These are phyloP conservation scores for Xylariaceae sp. DNA, from an alignment of 2,329 filamentous ascomycete species.

Conservation along the genomic window DNA sequence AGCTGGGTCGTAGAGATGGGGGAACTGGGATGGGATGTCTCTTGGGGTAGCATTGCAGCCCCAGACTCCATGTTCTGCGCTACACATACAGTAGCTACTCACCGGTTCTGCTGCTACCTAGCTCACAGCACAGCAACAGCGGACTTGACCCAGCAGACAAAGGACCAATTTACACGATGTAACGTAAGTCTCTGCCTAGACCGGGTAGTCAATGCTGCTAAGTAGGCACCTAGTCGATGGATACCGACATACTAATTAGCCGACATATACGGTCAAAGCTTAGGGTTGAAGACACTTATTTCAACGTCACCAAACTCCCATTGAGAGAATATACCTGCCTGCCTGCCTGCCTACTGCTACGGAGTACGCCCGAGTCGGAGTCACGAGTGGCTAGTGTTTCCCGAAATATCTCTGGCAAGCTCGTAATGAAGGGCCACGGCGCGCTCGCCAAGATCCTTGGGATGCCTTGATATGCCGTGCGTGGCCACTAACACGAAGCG, in stretches of 20 bases:
- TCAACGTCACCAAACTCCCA: background rate
- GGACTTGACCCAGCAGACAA: constrained; percentile 7
- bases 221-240: background rate
- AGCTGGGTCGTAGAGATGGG: constrained; percentile 24
- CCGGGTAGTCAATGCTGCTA: background rate
- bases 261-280: constrained; percentile 6
- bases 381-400: too few relatives aligned
- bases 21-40: constrained; percentile 18
- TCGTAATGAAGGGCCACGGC: background rate
- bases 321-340: too few relatives aligned
- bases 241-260: background rate
- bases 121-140: constrained; percentile 14
- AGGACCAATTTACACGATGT: background rate
- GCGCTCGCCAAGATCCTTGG: background rate
- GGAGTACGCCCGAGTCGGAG: too few relatives aligned
- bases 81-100: constrained; percentile 1
- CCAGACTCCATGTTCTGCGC: constrained; percentile 15
- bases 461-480: background rate
- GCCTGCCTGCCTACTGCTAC: too few relatives aligned
- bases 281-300: background rate
- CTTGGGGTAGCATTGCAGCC: constrained; percentile 25
- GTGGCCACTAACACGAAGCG: background rate
- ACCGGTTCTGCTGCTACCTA: constrained; percentile 8
- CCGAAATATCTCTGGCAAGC: background rate
- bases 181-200: background rate